These are phyloP conservation scores for Pisolithus marmoratus DNA, from an alignment of 768 basidiomycete species.

Conservation along the genomic window DNA sequence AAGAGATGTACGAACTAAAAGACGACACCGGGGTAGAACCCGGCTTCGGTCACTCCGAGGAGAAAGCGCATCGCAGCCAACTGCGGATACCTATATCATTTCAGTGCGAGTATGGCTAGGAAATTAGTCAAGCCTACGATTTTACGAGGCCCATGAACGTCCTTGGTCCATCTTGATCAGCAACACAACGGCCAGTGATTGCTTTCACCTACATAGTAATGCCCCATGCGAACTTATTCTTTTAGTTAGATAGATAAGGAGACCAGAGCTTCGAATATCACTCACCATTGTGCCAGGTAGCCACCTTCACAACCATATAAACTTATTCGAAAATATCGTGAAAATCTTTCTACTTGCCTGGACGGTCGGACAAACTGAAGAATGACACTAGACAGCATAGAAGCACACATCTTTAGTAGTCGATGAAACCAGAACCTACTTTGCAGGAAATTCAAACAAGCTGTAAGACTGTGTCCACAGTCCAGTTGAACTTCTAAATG, in stretches of 20 bases:
- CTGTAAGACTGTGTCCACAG: background rate
- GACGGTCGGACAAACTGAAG: conserved; percentile 58
- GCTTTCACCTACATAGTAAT: no score
- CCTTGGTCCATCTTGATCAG: conserved; percentile 25
- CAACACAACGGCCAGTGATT: background rate
- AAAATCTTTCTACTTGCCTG: conserved; percentile 26
- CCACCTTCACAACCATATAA: conserved; percentile 35
- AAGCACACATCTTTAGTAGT: no score
- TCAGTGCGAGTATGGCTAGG: background rate
- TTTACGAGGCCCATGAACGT: conserved; percentile 63
- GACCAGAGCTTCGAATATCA: background rate
- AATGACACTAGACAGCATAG: no score
- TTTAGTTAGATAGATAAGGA: background rate
- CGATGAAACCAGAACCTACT: no score
- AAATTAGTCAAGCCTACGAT: conserved; percentile 31
- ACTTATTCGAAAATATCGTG: background rate
- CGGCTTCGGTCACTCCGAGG: no score
- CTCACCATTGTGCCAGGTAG: conserved; percentile 55
- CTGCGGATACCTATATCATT: conserved; percentile 46
- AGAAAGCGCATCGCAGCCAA: no score
- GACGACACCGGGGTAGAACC: no score
- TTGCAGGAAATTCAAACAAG: no score
- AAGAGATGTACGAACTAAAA: no score
- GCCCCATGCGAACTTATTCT: conserved; percentile 44
- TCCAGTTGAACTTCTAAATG: background rate